Evolutionary conservation across 306 rosid species (phyloP).

Genomic region (Sophora flavescens): DNA sequence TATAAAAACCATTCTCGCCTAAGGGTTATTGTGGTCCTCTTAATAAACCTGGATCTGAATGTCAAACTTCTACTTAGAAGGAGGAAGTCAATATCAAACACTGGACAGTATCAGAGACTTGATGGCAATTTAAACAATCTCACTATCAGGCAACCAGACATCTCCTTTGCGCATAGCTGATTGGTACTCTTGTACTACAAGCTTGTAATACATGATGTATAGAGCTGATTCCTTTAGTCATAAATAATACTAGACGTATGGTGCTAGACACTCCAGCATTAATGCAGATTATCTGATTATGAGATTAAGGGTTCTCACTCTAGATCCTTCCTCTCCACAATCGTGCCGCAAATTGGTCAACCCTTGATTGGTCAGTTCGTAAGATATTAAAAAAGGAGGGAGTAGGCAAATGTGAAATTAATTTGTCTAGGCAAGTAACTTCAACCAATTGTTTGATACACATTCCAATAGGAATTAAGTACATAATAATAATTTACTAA

Average conservation of each 20-base stretch:
- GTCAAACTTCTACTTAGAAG: slow-evolving; percentile 4
- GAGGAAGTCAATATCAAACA: too few relatives aligned
- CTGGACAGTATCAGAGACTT: too few relatives aligned
- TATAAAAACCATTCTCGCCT: not conserved
- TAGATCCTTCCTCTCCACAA: not conserved
- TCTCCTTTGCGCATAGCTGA: slow-evolving; percentile 19
- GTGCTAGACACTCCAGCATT: not conserved
- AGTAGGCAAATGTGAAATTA: slow-evolving; percentile 12
- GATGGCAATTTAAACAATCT: not conserved
- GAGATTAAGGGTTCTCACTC: not conserved
- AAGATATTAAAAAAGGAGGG: slow-evolving; percentile 6
- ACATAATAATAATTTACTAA: not conserved
- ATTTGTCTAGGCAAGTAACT: slow-evolving; percentile 32
- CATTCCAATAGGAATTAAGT: not conserved
- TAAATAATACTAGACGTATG: not conserved
- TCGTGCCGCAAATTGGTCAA: slow-evolving; percentile 18
- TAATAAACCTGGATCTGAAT: slow-evolving; percentile 9
- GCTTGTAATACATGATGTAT: not conserved
- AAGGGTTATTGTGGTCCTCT: not conserved
- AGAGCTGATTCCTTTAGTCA: not conserved
- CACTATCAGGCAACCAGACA: not conserved
- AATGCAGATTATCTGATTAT: too few relatives aligned
- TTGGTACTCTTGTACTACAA: slow-evolving; percentile 12
- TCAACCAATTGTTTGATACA: slow-evolving; percentile 11
- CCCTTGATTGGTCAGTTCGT: not conserved